phyloP scores from a whole-genome alignment of 192 early-diverging fungal genomes.

The Rhizoclosmatium globosum region DNA sequence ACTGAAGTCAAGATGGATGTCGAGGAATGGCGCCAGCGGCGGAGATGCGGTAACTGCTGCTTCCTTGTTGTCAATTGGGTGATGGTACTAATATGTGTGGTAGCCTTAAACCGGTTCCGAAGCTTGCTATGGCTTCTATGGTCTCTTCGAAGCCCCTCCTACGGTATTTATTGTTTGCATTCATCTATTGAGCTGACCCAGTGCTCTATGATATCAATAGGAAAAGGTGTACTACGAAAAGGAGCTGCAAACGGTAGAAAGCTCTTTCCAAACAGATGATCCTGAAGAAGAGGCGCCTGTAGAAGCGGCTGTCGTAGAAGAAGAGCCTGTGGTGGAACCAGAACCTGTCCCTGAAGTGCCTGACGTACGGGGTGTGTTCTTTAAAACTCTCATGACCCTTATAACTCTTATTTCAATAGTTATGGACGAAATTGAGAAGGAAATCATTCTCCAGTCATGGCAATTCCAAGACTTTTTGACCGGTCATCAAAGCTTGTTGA shows the following conservation, averaged over 20 bases:
- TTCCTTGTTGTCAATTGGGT: slow-evolving; percentile 17
- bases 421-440: slow-evolving; percentile 86
- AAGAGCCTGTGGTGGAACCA: slow-evolving; percentile 46
- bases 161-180: slow-evolving; percentile 54
- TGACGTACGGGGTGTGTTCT: slow-evolving; percentile 18
- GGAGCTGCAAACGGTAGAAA: slow-evolving; percentile 66
- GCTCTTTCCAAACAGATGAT: slow-evolving; percentile 44
- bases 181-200: background rate
- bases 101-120: slow-evolving; percentile 55
- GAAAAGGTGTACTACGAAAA: slow-evolving; percentile 90
- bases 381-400: too few species aligned
- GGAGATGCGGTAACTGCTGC: background rate
- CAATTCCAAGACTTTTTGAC: slow-evolving; percentile 90
- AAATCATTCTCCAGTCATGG: slow-evolving; percentile 74
- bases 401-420: slow-evolving; percentile 38
- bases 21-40: background rate
- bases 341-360: slow-evolving; percentile 3
- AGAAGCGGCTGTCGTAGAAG: slow-evolving; percentile 40
- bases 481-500: slow-evolving; percentile 87
- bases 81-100: background rate
- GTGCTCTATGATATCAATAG: slow-evolving; percentile 37
- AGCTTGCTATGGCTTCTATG: slow-evolving; percentile 75
- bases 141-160: slow-evolving; percentile 88
- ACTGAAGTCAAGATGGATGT: background rate
- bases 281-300: slow-evolving; percentile 45